A percentile compares a stretch with the other conserved stretches of the same genome.
These are phyloP conservation scores for Magnolia changhungtana DNA, from an alignment of 164 flowering plant genomes.

Conservation along the genomic window DNA sequence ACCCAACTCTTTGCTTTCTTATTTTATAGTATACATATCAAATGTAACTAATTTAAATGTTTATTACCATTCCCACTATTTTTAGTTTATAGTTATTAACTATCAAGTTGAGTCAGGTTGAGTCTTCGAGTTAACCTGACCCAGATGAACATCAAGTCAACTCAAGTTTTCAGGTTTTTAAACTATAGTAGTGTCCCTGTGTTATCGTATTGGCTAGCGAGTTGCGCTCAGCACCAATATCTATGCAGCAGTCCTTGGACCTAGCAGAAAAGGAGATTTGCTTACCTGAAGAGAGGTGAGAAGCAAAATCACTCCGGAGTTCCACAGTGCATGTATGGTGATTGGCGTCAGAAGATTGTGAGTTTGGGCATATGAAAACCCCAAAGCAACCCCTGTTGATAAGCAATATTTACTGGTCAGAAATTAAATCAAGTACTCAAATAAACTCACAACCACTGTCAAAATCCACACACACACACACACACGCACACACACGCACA, in stretches of 20 bases:
- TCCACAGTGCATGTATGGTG: constrained; percentile 88
- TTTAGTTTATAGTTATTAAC: no score
- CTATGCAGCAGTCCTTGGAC: neutral
- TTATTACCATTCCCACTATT: no score
- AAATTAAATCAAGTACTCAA: neutral
- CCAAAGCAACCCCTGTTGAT: constrained; percentile 68
- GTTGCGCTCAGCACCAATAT: neutral
- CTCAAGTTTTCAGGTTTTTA: no score
- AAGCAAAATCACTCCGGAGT: constrained; percentile 82
- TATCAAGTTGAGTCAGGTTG: no score
- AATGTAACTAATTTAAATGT: neutral
- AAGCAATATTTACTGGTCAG: neutral
- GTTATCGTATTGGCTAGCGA: no score
- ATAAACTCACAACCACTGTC: neutral
- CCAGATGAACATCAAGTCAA: no score
- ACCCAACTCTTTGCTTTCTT: no score
- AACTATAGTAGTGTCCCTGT: no score
- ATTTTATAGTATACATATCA: no score
- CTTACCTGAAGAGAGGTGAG: constrained; percentile 84
- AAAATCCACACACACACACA: neutral
- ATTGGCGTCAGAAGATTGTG: constrained; percentile 89
- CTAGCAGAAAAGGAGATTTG: no score
- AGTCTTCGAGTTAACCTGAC: no score
- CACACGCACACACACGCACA: neutral
- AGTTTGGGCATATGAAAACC: constrained; percentile 92